phyloP scores from a whole-genome alignment of 1,284 basidiomycete genomes.

The Cryptococcus sp. region DNA sequence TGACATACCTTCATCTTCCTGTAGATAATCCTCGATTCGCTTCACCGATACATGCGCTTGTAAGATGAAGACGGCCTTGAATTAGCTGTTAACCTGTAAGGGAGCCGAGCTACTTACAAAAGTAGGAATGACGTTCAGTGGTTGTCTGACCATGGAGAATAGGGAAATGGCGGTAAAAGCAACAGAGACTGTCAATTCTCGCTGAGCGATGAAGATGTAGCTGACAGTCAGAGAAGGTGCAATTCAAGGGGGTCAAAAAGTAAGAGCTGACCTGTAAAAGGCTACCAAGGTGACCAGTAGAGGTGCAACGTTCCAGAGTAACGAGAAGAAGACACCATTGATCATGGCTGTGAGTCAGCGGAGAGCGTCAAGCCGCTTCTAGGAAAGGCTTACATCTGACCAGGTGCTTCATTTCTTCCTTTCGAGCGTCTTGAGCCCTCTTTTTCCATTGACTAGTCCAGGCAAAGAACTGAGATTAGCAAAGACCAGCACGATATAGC shows the following conservation, averaged over 20 bases:
- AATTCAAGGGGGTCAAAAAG: background rate
- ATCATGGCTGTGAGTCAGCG: conserved; percentile 23
- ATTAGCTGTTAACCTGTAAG: background rate
- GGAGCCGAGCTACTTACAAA: conserved; percentile 20
- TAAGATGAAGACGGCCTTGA: conserved; percentile 32
- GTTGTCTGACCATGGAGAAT: conserved; percentile 53
- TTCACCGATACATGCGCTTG: conserved; percentile 70
- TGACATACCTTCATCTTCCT: conserved; percentile 62
- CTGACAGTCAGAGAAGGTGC: conserved; percentile 10
- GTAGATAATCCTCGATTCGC: conserved; percentile 73
- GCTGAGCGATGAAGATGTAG: conserved; percentile 46
- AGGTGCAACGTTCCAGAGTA: conserved; percentile 40
- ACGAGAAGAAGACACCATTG: conserved; percentile 31
- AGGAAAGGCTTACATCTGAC: conserved; percentile 25
- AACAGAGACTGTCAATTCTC: conserved; percentile 46
- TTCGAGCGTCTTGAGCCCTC: conserved; percentile 39
- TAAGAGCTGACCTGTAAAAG: conserved; percentile 38
- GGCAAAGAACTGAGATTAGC: conserved; percentile 41
- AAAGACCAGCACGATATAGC: background rate
- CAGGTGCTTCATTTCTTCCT: conserved; percentile 39
- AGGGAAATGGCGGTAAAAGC: conserved; percentile 49
- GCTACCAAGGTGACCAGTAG: conserved; percentile 46
- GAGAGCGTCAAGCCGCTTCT: background rate
- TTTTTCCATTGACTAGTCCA: conserved; percentile 47
- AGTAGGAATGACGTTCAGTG: conserved; percentile 47